Conservation (phyloP, 768 basidiomycete genomes). For the Collybia mongolica region DNA sequence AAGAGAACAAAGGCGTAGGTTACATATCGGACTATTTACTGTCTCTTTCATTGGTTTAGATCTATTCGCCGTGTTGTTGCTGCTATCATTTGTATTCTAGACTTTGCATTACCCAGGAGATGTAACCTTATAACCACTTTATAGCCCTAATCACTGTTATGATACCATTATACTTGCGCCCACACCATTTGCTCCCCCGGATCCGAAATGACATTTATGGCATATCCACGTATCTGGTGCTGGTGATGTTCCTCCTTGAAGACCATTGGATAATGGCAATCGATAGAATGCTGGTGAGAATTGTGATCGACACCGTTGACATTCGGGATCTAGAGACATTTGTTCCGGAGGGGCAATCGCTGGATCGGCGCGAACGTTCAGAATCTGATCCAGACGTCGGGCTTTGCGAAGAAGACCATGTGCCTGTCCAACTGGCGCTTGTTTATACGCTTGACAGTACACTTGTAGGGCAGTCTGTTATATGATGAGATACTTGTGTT, state of each 20-base stretch:
- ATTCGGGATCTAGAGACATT: constrained; percentile 40
- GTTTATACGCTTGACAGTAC: constrained; percentile 85
- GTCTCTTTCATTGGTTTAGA: constrained; percentile 12
- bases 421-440: constrained; percentile 64
- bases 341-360: constrained; percentile 19
- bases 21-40: constrained; percentile 27
- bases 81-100: constrained; percentile 22
- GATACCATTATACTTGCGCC: constrained; percentile 30
- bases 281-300: constrained; percentile 78
- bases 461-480: constrained; percentile 85
- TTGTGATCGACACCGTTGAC: constrained; percentile 61
- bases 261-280: neutral
- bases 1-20: constrained; percentile 56
- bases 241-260: constrained; percentile 3
- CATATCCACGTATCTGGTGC: constrained; percentile 32
- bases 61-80: constrained; percentile 13
- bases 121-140: constrained; percentile 37
- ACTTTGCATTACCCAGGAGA: constrained; percentile 26
- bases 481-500: constrained; percentile 1
- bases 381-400: constrained; percentile 71
- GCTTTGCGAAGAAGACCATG: constrained; percentile 91
- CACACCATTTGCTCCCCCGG: constrained; percentile 23
- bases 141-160: constrained; percentile 27
- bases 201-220: constrained; percentile 46
- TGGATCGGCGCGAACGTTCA: constrained; percentile 48